phyloP scores from a whole-genome alignment of 2,329 filamentous ascomycete species.

The Trichophyton equinum region DNA sequence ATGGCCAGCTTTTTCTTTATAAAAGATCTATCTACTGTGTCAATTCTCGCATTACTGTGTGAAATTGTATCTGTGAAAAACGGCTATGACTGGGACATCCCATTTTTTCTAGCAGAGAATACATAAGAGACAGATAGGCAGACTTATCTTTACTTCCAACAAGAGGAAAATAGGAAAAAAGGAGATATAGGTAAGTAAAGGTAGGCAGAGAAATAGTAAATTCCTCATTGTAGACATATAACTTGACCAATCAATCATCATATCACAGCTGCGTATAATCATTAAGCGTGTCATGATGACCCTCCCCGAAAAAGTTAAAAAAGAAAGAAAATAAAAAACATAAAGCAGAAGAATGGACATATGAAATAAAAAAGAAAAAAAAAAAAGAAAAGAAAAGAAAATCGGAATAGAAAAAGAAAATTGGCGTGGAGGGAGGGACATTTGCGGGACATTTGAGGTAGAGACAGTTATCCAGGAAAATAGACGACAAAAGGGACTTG shows the following conservation, averaged over 20 bases:
- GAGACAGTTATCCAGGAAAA: background rate
- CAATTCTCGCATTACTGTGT: background rate
- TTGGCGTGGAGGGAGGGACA: background rate
- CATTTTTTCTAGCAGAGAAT: background rate
- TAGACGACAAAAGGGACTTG: background rate
- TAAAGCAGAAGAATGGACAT: background rate
- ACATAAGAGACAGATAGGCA: background rate
- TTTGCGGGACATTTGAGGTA: background rate
- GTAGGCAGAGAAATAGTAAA: background rate
- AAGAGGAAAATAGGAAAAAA: background rate
- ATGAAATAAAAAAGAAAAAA: background rate
- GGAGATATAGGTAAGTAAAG: background rate
- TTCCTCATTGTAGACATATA: background rate
- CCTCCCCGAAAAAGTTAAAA: background rate
- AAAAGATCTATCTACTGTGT: too few relatives aligned
- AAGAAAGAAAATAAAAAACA: background rate
- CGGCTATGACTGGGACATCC: background rate
- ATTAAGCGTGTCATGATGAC: background rate
- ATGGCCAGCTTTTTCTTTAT: too few relatives aligned
- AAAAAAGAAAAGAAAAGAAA: background rate
- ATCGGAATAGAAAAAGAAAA: background rate
- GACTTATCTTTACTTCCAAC: background rate
- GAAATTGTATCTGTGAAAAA: background rate
- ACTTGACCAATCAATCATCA: background rate
- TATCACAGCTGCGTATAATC: background rate